A percentile compares a stretch with the other conserved stretches of the same genome.
These are phyloP conservation scores for Lithospermum erythrorhizon DNA, from an alignment of 257 asterid species.

Conservation along the genomic window DNA sequence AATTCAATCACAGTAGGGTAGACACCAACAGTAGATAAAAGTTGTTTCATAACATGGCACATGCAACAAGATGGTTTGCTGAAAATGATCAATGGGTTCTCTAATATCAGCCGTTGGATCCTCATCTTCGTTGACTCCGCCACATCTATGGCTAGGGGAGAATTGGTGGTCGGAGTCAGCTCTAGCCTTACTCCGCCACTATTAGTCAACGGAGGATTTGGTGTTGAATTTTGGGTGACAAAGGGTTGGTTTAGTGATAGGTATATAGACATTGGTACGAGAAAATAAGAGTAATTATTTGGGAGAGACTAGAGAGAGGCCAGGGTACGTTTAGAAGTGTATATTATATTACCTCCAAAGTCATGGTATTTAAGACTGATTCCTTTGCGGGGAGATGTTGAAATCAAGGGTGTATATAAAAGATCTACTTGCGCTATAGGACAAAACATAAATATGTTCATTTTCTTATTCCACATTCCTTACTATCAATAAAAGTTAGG, in stretches of 20 bases:
- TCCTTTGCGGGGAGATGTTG: background rate
- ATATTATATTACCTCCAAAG: background rate
- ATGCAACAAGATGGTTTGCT: slow-evolving; percentile 82
- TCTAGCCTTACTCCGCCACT: slow-evolving; percentile 57
- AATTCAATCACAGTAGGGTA: slow-evolving; percentile 78
- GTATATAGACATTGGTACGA: background rate
- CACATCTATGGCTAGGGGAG: slow-evolving; percentile 61
- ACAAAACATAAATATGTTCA: background rate
- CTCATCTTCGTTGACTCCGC: slow-evolving; percentile 69
- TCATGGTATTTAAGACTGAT: too few relatives aligned
- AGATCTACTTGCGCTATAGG: background rate
- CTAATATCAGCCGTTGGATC: slow-evolving; percentile 66
- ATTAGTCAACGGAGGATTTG: slow-evolving; percentile 6
- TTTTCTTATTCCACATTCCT: too few relatives aligned
- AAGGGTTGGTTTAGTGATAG: background rate
- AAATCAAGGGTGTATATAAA: background rate
- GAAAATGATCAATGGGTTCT: slow-evolving; percentile 76
- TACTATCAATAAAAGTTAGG: too few relatives aligned
- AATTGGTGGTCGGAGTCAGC: slow-evolving; percentile 39
- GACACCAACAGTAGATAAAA: slow-evolving; percentile 65
- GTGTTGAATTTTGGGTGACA: background rate
- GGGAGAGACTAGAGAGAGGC: too few relatives aligned
- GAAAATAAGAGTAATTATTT: background rate
- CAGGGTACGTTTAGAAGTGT: background rate
- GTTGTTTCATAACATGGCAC: slow-evolving; percentile 84